phyloP scores from a whole-genome alignment of 768 basidiomycete species.

The Grammothele lineata region DNA sequence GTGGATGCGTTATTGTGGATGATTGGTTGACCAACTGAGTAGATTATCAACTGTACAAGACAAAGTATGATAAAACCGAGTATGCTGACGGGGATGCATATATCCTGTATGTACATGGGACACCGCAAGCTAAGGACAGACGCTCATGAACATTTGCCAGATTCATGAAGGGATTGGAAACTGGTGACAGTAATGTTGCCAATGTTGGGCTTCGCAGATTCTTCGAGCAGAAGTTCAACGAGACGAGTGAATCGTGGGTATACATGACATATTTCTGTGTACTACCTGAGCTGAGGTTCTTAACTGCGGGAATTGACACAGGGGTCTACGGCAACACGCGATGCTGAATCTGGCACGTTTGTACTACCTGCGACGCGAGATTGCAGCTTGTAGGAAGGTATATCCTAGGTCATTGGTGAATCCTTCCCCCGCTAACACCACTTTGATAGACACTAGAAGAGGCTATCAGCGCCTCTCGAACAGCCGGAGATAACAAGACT shows the following conservation, averaged over 20 bases:
- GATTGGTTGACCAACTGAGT: too few species aligned
- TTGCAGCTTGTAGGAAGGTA: conserved; percentile 65
- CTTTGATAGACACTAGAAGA: conserved; percentile 59
- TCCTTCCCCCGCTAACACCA: too few species aligned
- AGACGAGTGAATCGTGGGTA: conserved; percentile 74
- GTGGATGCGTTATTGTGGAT: too few species aligned
- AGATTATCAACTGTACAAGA: conserved; percentile 56
- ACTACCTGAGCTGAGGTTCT: too few species aligned
- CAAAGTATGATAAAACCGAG: conserved; percentile 57
- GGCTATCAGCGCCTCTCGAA: conserved; percentile 74
- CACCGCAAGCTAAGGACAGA: too few species aligned
- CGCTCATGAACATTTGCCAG: too few species aligned
- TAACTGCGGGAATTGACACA: conserved; percentile 25
- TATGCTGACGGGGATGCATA: conserved; percentile 63
- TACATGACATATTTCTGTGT: not conserved
- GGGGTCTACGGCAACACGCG: conserved; percentile 77
- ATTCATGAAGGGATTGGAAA: conserved; percentile 60
- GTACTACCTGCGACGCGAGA: conserved; percentile 71
- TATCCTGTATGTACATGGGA: conserved; percentile 47
- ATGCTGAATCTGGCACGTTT: conserved; percentile 72
- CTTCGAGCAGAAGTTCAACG: conserved; percentile 85
- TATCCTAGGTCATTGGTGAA: conserved; percentile 3
- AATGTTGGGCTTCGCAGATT: conserved; percentile 70
- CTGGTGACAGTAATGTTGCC: conserved; percentile 67
- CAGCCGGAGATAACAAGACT: conserved; percentile 63